Base-by-base conservation (phyloP, 495 filamentous ascomycete genomes). In the Baudoinia panamericana region DNA sequence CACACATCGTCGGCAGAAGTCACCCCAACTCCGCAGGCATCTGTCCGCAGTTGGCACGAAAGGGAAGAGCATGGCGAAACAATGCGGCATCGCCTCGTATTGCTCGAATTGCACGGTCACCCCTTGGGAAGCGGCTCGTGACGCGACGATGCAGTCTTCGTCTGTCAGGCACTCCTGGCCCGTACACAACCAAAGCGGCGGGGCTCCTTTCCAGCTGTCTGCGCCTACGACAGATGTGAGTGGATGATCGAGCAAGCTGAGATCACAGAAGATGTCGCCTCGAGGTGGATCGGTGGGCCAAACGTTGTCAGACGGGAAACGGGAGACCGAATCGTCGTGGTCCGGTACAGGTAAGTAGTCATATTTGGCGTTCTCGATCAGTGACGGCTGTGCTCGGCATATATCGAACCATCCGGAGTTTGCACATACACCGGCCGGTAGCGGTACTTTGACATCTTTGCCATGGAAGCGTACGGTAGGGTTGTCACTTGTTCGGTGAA, bases 21-120 rank as follows among this genome's bases (percentile, higher is more conserved):
- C 60, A 0, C 70, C 63, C 61, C 74, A 70, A 15, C 67, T 57
- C 7, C 70, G 57, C 31, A 78, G 68, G 50, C 73, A 80, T 31
- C 64, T 57, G 40, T 58, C 60, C 1, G 66, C 52, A 5, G 63
- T 69, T 0, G 59, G 38, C 1, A 71, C n/a, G 51, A 54, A n/a
- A 65, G 58, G 53, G 4, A 93, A 59, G 0, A 92, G 34, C 46
- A 77, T 50, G 0, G 67, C 75, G 55, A 92, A 93, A 43, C 79
- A 82, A 54, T 96, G 88, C 30, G 87, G 86, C 84, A 93, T 92
- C 1, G 76, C 79, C 57, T 88, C 82, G 50, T 75, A 93, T 58
- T 84, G 70, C 52, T 86, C 75, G 27, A 75, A 79, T 23, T 72
- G 61, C 4, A 93, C 73, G 1, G 57, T 48, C 0, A 80, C 81